Conservation (phyloP, 306 rosid species). For the Prinsepia uniflora region DNA sequence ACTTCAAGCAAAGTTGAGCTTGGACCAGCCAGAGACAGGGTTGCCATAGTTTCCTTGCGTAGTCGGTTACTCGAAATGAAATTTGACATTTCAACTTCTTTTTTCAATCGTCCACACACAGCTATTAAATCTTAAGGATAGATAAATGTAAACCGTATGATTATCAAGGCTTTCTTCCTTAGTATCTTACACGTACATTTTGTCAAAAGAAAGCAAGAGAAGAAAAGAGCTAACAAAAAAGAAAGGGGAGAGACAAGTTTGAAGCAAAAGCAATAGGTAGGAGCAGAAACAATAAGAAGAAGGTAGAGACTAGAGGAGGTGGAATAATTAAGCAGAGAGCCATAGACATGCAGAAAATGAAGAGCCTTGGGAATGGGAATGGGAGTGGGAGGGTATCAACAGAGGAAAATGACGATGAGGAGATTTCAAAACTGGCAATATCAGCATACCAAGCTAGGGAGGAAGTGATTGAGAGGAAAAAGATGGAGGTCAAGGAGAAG, state of each 20-base stretch:
- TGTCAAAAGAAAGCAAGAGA: conserved; percentile 8
- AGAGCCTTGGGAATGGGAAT: conserved; percentile 43
- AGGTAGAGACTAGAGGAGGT: background rate
- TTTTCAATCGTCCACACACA: no score
- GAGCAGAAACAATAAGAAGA: background rate
- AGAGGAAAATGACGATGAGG: conserved; percentile 59
- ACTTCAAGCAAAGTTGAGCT: conserved; percentile 1
- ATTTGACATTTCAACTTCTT: background rate
- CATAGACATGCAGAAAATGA: conserved; percentile 44
- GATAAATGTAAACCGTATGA: background rate
- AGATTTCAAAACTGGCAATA: conserved; percentile 51
- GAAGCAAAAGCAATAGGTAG: conserved; percentile 16
- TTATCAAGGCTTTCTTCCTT: background rate
- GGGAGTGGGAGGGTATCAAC: conserved; percentile 51
- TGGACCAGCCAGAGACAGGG: background rate
- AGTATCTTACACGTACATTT: background rate
- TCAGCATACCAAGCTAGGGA: conserved; percentile 68
- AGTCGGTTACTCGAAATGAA: background rate
- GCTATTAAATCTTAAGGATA: no score
- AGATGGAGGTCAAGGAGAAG: conserved; percentile 76
- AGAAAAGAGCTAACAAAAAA: conserved; percentile 6
- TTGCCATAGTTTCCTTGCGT: background rate
- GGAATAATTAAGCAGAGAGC: background rate
- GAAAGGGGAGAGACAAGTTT: background rate
- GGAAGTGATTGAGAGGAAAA: conserved; percentile 89